A percentile compares a stretch with the other conserved stretches of the same genome.
Conservation (phyloP, 139 green algal species). For the Limnomonas spitsbergensis region DNA sequence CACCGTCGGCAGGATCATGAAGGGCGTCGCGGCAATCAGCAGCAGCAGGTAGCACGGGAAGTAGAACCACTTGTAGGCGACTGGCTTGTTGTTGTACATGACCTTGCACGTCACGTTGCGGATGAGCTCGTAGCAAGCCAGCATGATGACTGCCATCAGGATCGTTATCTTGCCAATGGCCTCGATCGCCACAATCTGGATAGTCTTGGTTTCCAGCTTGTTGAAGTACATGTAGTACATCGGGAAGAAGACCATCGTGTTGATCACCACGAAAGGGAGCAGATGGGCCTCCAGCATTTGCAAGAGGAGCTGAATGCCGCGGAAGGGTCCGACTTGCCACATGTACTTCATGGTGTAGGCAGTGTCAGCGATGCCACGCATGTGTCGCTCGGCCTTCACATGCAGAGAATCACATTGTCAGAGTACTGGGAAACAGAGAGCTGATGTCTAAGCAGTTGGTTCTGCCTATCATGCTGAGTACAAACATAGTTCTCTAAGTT, state of each 20-base stretch:
- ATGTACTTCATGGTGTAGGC: conserved; percentile 30
- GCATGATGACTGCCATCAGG: conserved; percentile 23
- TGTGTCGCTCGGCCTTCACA: conserved; percentile 42
- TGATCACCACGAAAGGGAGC: conserved; percentile 33
- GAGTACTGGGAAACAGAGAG: neutral
- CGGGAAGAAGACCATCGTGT: conserved; percentile 27
- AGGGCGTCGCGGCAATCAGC: conserved; percentile 19
- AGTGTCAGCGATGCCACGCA: conserved; percentile 37
- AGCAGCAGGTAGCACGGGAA: conserved; percentile 33
- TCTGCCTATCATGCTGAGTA: no score
- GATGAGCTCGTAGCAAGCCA: conserved; percentile 27
- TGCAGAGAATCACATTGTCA: neutral
- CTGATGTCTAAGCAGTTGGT: no score
- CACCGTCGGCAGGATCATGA: neutral
- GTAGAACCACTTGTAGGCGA: conserved; percentile 21
- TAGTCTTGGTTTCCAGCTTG: conserved; percentile 17
- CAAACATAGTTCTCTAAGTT: no score
- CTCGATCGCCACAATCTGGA: conserved; percentile 13
- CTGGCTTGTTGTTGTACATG: conserved; percentile 18
- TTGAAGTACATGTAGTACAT: conserved; percentile 31
- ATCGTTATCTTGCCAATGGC: conserved; percentile 37
- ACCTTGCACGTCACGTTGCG: conserved; percentile 8
- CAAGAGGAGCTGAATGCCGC: conserved; percentile 18
- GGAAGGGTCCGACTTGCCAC: neutral
- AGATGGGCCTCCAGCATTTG: conserved; percentile 34